phyloP scores from a whole-genome alignment of 2,329 filamentous ascomycete genomes.

The Penicillium sp. region DNA sequence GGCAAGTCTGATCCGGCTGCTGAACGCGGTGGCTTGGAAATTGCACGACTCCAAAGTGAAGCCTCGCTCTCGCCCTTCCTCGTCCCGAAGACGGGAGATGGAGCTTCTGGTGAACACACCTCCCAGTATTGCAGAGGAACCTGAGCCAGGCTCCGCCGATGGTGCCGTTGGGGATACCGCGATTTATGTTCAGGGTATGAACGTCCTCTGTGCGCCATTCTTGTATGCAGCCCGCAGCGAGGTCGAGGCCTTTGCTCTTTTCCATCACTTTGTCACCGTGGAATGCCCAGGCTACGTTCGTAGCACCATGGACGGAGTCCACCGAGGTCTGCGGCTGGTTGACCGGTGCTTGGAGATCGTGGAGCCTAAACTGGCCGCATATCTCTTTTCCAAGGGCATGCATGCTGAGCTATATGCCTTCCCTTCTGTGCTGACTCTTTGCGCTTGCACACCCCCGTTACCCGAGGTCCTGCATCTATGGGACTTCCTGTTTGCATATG shows the following conservation, averaged over 20 bases:
- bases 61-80: slow-evolving; percentile 39
- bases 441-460: slow-evolving; percentile 90
- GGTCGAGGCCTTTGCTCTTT: slow-evolving; percentile 88
- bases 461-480: slow-evolving; percentile 90
- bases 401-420: slow-evolving; percentile 96
- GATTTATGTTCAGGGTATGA: slow-evolving; percentile 98
- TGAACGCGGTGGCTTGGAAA: slow-evolving; percentile 94
- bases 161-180: slow-evolving; percentile 59
- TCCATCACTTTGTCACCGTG: slow-evolving; percentile 79
- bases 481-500: slow-evolving; percentile 97
- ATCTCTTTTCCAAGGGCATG: slow-evolving; percentile 81
- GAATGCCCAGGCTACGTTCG: slow-evolving; percentile 93
- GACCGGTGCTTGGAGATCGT: slow-evolving; percentile 90
- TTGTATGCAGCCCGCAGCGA: slow-evolving; percentile 93
- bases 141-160: slow-evolving; percentile 16
- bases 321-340: slow-evolving; percentile 84
- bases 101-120: slow-evolving; percentile 41
- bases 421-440: slow-evolving; percentile 88
- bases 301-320: slow-evolving; percentile 95
- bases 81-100: slow-evolving; percentile 49
- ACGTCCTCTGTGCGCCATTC: slow-evolving; percentile 92
- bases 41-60: slow-evolving; percentile 71
- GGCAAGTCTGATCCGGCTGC: slow-evolving; percentile 85
- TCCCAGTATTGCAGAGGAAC: slow-evolving; percentile 39
- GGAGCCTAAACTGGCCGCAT: slow-evolving; percentile 79